Base-by-base conservation (phyloP, 345 rosid genomes). In the Gossypium rotundifolium region DNA sequence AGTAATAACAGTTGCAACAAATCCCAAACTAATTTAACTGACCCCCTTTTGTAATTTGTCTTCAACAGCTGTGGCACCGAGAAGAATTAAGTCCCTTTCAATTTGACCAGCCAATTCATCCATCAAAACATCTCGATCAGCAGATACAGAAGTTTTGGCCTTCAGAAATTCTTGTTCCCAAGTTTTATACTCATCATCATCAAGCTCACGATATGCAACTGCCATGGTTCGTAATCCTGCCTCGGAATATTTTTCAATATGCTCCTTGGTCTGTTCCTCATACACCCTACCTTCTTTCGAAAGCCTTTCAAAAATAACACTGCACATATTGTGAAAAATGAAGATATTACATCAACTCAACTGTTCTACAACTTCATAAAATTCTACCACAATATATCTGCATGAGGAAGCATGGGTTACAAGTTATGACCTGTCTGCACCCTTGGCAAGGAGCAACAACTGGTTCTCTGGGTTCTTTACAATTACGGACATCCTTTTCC, bases 1-100 rank as follows among this genome's bases (percentile, higher is more conserved):
- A 65, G 27, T 17, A 65, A 57, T 16, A n/a, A 79, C 42, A 48
- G 48, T 38, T 27, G 72, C 49, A 58, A 25, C 59, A 66, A 40
- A 45, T 72, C 45, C 17, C 2, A 14, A 53, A 53, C 44, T 67
- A 74, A 9, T 52, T 46, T 11, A 55, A 18, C 89, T 80, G 76
- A 92, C 99, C 85, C 97, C 94, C 42, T 85, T 84, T 69, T 94
- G 99, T 42, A 94, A 88, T 82, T 88, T 94, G 82, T 94, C 99
- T 83, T 92, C 97, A 55, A 94, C 95, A 17, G 95, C 98, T 76
- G 98, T 92, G 57, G 95, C 93, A 57, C 98, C 98, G 75, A 94
- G 93, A 69, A 94, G 98, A 79, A 87, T 71, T 48, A 94, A 83
- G 68, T 89, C 86, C 76, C 75, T 83, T 77, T 94, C 98, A 52